Base-by-base conservation (phyloP, 306 rosid species). In the Trifolium dubium region DNA sequence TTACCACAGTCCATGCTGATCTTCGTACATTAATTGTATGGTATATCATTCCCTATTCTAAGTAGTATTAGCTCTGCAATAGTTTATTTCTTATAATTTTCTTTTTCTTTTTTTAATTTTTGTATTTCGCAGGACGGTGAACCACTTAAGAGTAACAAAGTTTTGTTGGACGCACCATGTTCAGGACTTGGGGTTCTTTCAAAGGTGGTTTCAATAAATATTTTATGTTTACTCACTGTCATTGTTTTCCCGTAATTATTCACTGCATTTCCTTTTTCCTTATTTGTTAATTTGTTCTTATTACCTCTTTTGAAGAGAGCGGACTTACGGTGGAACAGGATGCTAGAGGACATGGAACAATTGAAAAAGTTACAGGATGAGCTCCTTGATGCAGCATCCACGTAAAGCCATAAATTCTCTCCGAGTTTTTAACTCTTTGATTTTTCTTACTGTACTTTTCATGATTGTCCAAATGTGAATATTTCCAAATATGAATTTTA, bases 141-240 rank as follows among this genome's bases (percentile, higher is more conserved):
- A 67, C 73, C 82, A 5, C 83, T 83, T 66, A 86, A 81, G 77
- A 78, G 83, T 62, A 78, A 86, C 79, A 89, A 89, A 85, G 98
- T 92, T 84, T 85, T 92, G 80, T 79, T 92, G 90, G 98, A 92
- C 35, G 87, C 87, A 67, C 98, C 96, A 49, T 92, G 98, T 76
- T 89, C 96, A 49, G 98, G 98, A 54, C 72, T 92, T 53, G 96
- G 98, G 43, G 98, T 92, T 85, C 98, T 92, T 78, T 89, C 97
- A 56, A 92, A 92, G 96, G 97, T 86, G 68, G 72, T 63, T 81
- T 19, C 56, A 51, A 62, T 55, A 53, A 73, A 60, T 73, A 56
- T 9, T 51, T n/a, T 47, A 51, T 47, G 3, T 34, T 75, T 74
- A 32, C 29, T 44, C 51, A 18, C 54, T 44, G 29, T 55, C 49